Evolutionary conservation across 2,329 filamentous ascomycete genomes (phyloP), one percentile per base, ranked within the genome.

Genomic region (Curvularia hawaiiensis): DNA sequence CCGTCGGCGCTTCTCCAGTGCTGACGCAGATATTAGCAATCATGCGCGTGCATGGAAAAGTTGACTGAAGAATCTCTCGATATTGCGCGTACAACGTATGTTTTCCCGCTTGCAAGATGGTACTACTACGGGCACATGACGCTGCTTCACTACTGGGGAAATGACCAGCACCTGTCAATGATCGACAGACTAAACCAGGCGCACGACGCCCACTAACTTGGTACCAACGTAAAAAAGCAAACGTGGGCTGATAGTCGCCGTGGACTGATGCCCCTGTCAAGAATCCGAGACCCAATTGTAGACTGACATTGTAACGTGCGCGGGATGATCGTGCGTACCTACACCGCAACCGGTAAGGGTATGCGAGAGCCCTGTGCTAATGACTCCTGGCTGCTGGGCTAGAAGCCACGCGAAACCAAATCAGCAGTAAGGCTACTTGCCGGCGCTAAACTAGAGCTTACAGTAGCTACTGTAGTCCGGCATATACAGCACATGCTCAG

Each of bases 141-240:
- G 10, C 24, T 18, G 24, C 35, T n/a, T 50, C 47, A 28, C 24
- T 30, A 18, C 30, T 24, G 30, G 16, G 30, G 24, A 28, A 16
- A 16, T 22, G 28, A 26, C 31, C 16, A 14, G 38, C 26, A 6
- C n/a, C 46, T 16, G 31, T 52, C 41, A 31, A 46, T 50, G 50
- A 53, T 50, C 50, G 50, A 20, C 55, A 47, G 24, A 31, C 24
- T 40, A 39, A 44, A n/a, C 52, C 20, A 45, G 41, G 41, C 41
- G 41, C 38, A 28, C 14, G 20, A 31, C 26, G 28, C 47, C 51
- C 54, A 31, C 26, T 26, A 30, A 46, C 47, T 33, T 49, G 50
- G 47, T 26, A 52, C 48, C 39, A 53, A 51, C 24, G 35, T 56
- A 16, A 54, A 45, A 28, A 52, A 46, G 50, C 30, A 52, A 35